Base-by-base conservation (phyloP, 179 eudicot species). In the Patellifolia procumbens region DNA sequence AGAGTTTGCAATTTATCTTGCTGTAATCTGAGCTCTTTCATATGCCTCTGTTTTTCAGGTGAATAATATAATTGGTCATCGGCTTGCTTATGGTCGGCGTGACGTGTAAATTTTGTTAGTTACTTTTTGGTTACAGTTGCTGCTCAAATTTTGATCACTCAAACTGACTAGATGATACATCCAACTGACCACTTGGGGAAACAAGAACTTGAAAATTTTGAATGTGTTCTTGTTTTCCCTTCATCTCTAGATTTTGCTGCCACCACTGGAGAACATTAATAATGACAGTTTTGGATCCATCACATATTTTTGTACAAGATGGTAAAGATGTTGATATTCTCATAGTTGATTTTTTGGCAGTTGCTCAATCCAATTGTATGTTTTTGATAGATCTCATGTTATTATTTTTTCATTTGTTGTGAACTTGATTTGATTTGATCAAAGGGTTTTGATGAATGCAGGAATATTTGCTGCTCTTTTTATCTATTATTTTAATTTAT, bases 71-170 rank as follows among this genome's bases (percentile, higher is more conserved):
- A 10, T 75, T 32, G 78, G 78, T 51, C 71, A 51, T 29, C 15
- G 49, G 48, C 78, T 75, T 37, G 78, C 71, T 32, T 75, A 61
- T 51, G 71, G 60, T 75, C 78, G 72, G 24, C 78, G 71, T 65
- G 61, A 48, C 15, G n/a, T 31, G 63, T 75, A 65, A 75, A 34
- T 65, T 49, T 29, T 49, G 22, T 10, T 39, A 39, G n/a, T n/a
- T n/a, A n/a, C n/a, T 12, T 61, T 31, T 22, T 48, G 32, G 61
- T 35, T 34, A 29, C 56, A 64, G 26, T 16, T 48, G 60, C 51
- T 75, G 49, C 51, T 42, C 63, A 64, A 32, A 49, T 65, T 64
- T 16, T 4, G 37, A n/a, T 22, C 20, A 24, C 37, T 19, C 13
- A 48, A 48, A 42, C 26, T 56, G 17, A 48, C 24, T 45, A 15